Conservation (phyloP, 148 eudicot species). For the Pouteria glomerata region DNA sequence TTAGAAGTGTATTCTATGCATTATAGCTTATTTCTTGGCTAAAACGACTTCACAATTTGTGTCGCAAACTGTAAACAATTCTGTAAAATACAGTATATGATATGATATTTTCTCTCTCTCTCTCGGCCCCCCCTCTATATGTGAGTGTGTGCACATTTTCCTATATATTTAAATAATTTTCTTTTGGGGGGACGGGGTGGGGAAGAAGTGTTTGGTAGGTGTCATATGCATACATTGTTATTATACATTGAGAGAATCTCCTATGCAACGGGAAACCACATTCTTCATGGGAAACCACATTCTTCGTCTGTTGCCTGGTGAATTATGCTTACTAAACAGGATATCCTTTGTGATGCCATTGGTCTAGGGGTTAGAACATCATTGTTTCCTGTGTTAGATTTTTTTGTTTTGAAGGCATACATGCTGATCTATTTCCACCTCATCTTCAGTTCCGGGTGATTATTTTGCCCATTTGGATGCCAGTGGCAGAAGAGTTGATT, state of each 20-base stretch:
- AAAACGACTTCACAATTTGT: background rate
- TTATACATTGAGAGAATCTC: background rate
- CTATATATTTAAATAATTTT: too few relatives aligned
- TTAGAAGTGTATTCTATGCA: background rate
- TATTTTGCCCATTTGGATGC: slow-evolving; percentile 89
- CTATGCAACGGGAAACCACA: too few relatives aligned
- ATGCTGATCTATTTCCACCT: slow-evolving; percentile 14
- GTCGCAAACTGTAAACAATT: background rate
- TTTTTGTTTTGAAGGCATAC: background rate
- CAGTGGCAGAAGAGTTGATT: slow-evolving; percentile 74
- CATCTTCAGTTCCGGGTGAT: slow-evolving; percentile 67
- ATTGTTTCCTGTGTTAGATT: background rate
- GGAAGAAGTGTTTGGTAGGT: too few relatives aligned
- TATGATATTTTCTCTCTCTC: background rate
- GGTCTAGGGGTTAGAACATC: background rate
- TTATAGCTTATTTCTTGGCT: background rate
- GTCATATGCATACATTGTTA: background rate
- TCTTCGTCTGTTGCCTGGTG: background rate
- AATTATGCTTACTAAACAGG: background rate
- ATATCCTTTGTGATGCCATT: background rate
- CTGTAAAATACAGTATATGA: too few relatives aligned
- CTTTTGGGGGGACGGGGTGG: background rate
- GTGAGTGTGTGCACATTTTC: background rate
- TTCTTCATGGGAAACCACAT: background rate
- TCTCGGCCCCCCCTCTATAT: background rate